Evolutionary conservation across 805 yeast genomes (phyloP).

Genomic region (Candida michaelii): DNA sequence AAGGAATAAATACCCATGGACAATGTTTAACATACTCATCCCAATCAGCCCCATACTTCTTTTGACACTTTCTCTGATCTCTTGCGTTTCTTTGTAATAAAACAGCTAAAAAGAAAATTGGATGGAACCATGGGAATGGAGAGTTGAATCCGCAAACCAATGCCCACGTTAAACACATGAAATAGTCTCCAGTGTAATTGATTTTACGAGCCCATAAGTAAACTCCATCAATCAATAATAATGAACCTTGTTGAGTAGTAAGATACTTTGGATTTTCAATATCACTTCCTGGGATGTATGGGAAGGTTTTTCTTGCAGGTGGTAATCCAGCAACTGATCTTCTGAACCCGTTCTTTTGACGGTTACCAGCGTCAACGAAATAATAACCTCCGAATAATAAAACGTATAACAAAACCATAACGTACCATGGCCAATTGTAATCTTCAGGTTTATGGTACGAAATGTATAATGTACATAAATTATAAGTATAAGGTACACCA

Average conservation of each 20-base stretch:
- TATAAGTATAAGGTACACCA: slow-evolving; percentile 97
- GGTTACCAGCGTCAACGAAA: slow-evolving; percentile 92
- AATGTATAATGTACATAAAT: slow-evolving; percentile 86
- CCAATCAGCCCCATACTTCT: slow-evolving; percentile 95
- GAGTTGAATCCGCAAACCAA: slow-evolving; percentile 84
- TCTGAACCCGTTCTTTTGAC: slow-evolving; percentile 93
- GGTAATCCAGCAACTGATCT: slow-evolving; percentile 79
- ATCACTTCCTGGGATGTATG: slow-evolving; percentile 83
- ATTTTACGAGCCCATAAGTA: slow-evolving; percentile 88
- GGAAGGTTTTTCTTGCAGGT: slow-evolving; percentile 81
- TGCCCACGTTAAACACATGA: slow-evolving; percentile 89
- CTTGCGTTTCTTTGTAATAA: slow-evolving; percentile 86
- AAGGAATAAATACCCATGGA: slow-evolving; percentile 91
- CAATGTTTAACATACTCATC: slow-evolving; percentile 78
- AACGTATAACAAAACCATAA: slow-evolving; percentile 56
- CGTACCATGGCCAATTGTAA: slow-evolving; percentile 68
- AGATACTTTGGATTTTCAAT: slow-evolving; percentile 83
- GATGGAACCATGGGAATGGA: slow-evolving; percentile 95
- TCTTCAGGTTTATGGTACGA: slow-evolving; percentile 82
- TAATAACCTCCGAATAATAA: slow-evolving; percentile 72
- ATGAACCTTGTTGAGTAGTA: slow-evolving; percentile 80
- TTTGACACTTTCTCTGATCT: slow-evolving; percentile 80
- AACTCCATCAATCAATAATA: slow-evolving; percentile 92
- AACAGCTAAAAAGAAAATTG: slow-evolving; percentile 83
- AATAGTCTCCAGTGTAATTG: slow-evolving; percentile 93